Evolutionary conservation across 345 rosid species (phyloP).

Genomic region (Lepidium aucheri): DNA sequence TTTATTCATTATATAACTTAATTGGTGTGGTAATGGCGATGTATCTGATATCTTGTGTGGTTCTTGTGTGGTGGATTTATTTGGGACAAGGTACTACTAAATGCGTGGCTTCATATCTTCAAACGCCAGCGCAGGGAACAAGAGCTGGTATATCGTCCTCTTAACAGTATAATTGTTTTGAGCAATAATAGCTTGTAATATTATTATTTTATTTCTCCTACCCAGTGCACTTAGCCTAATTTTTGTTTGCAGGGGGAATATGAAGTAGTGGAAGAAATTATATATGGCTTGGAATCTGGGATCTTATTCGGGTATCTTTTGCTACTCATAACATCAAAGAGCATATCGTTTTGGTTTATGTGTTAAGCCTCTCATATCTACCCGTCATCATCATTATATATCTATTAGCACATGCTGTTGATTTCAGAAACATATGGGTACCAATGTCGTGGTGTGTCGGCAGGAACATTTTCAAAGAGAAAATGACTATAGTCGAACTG

Average conservation of each 20-base stretch:
- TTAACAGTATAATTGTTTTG: background rate
- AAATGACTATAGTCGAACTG: background rate
- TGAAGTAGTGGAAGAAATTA: constrained; percentile 98
- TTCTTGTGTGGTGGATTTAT: constrained; percentile 4
- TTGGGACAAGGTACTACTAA: constrained; percentile 53
- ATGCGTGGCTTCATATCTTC: constrained; percentile 85
- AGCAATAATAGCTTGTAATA: background rate
- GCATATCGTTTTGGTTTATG: background rate
- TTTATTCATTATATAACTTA: background rate
- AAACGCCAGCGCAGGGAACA: constrained; percentile 80
- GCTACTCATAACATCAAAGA: background rate
- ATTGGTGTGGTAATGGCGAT: background rate
- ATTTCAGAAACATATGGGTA: background rate
- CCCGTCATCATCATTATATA: background rate
- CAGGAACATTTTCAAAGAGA: background rate
- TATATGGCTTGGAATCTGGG: constrained; percentile 95
- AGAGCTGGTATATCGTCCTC: constrained; percentile 48
- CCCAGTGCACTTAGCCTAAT: background rate
- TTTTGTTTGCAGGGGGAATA: constrained; percentile 57
- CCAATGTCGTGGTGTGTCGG: background rate
- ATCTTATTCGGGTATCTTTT: constrained; percentile 72
- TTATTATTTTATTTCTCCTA: background rate
- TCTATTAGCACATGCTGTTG: background rate
- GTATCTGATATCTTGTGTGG: constrained; percentile 9
- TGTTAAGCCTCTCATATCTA: background rate